Evolutionary conservation across 176 grass and related monocot genomes (phyloP), one percentile per base, ranked within the genome.

Genomic region (Coix lacrymajobi): DNA sequence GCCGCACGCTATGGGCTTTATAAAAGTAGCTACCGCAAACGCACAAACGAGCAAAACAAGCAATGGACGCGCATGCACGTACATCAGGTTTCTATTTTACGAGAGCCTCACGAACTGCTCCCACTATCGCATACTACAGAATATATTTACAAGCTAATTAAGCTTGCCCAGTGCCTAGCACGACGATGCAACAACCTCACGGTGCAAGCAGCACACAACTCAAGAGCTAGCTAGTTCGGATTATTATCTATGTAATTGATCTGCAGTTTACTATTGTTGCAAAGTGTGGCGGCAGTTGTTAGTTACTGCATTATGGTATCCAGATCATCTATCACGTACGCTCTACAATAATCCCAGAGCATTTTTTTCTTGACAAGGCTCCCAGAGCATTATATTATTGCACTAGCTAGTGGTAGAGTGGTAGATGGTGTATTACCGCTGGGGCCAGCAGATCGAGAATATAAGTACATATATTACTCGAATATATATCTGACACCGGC

Each of bases 201-300:
- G 26, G n/a, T 10, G n/a, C 39, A 62, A 26, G 24, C 38, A 28
- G 34, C 51, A 61, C 39, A 60, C 20, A 61, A 44, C n/a, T n/a
- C n/a, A n/a, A 38, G 46, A n/a, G n/a, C 8, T 1, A 43, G 41
- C 54, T 24, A 61, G 14, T 71, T 60, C 41, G 11, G 76, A 84
- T 64, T 45, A 14, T 39, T 39, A 39, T 56, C 7, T 56, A 30
- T n/a, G n/a, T n/a, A n/a, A n/a, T n/a, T 12, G n/a, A 7, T 22
- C 19, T 56, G 51, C 51, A n/a, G n/a, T 39, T 56, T 43, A 64
- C 20, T 36, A 75, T 13, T 11, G n/a, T 13, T 68, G 69, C 77
- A 34, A 43, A 76, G 62, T 69, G 62, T 69, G 73, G 62, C 32
- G 12, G 48, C 81, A 80, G 61, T 70, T 67, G 61, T 70, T 67